Base-by-base conservation (phyloP, 2,329 filamentous ascomycete species). In the Verticillium tricorpus region DNA sequence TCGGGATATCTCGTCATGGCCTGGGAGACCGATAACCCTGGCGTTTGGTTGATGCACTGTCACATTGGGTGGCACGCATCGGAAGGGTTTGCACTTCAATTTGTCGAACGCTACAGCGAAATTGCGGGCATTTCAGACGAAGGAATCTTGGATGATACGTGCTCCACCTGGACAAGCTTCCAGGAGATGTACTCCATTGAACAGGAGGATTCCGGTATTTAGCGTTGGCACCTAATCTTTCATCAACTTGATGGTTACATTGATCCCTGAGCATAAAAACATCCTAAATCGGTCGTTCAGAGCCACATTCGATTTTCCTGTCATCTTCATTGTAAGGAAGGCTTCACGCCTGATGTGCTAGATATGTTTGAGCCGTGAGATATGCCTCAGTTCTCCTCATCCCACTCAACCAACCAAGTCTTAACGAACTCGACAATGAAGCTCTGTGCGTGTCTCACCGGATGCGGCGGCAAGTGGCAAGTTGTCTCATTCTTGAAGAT, bases 391-490 rank as follows among this genome's bases (percentile, higher is more conserved):
- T 58, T 35, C 63, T 66, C 61, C 14, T 69, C 57, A 56, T 74
- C 52, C 81, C 85, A 90, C 69, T 89, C 86, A 63, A 80, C 68
- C 75, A 93, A 69, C 90, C 90, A 93, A 56, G 78, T 81, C 67
- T 82, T 77, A 9, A 91, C 89, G 72, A 90, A 89, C 45, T 78
- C 74, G 12, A 85, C 76, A 66, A 89, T 80, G 64, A 82, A 73
- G 52, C 75, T 71, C 70, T 93, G 89, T 0, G 84, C 80, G 15
- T 86, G 78, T 3, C 76, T 78, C 6, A 92, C 81, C 2, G 85
- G 76, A 1, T 74, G 69, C 0, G 88, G 88, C 1, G 89, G 88
- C 35, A 91, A 69, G 0, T 75, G 74, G 2, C 79, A 6, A 0
- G 79, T 83, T 0, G 87, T 88, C 71, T 90, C 80, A 62, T 88